Conservation (phyloP, 2,329 filamentous ascomycete species). For the Ophiocordyceps camponoti-rufipedis region DNA sequence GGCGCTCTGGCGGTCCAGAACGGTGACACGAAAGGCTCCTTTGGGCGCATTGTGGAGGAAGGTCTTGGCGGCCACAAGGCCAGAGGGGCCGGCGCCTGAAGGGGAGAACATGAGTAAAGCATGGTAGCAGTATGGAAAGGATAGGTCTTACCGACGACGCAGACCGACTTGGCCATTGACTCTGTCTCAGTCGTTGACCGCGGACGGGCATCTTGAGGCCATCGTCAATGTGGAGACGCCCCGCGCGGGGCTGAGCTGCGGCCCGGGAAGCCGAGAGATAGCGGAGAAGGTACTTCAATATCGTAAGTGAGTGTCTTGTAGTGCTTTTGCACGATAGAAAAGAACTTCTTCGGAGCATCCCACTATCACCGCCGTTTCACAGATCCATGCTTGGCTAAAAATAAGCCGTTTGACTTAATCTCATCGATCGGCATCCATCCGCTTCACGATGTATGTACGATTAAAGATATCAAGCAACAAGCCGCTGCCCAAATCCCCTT, state of each 20-base stretch:
- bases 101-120: background rate
- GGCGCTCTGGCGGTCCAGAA: constrained; percentile 47
- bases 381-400: too few species aligned
- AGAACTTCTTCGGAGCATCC: too few species aligned
- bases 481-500: background rate
- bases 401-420: too few species aligned
- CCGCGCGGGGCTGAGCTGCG: background rate
- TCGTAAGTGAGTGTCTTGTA: background rate
- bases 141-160: constrained; percentile 17
- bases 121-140: background rate
- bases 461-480: background rate
- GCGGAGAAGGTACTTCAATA: background rate
- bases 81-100: constrained; percentile 49
- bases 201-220: background rate
- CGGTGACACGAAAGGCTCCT: constrained; percentile 43
- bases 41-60: constrained; percentile 40
- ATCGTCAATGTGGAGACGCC: background rate
- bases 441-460: background rate
- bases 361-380: too few species aligned
- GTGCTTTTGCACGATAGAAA: too few species aligned
- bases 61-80: constrained; percentile 54
- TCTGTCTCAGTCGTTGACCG: background rate
- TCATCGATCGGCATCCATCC: background rate
- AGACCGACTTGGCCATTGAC: constrained; percentile 19
- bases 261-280: background rate